Base-by-base conservation (phyloP, 139 green algal species). In the Chlorella ohadii region DNA sequence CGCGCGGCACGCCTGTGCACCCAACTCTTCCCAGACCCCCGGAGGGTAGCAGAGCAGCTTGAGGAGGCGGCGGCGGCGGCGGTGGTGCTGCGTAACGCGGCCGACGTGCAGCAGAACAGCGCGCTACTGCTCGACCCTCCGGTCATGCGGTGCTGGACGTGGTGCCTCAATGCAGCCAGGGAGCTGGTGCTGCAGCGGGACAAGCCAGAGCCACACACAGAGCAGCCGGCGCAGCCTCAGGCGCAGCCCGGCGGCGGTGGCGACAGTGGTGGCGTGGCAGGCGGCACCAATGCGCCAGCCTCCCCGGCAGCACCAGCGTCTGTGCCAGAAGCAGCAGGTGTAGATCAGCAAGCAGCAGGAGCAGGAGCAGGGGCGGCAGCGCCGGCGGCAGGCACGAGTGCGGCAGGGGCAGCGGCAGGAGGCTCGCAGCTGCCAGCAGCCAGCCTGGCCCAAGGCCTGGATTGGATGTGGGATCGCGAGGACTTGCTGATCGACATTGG, bases 141-240 rank as follows among this genome's bases (percentile, higher is more conserved):
- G 9, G 66, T 73, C 65, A 73, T 84, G 79, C 66, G 67, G 1
- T 84, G 79, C 66, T 84, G 79, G 79, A 84, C 47, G 6, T 74
- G 67, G 47, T 47, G 47, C 22, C 65, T 84, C 31, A 47, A 84
- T 38, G 79, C 79, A 13, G 75, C 75, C 4, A 36, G 75, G 0
- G 75, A 81, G 75, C 75, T 81, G 56, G 75, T 81, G 56, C 75
- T 71, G 75, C 75, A 81, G 75, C 75, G 55, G 34, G 38, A 71
- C 7, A n/a, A n/a, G n/a, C n/a, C n/a, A n/a, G n/a, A n/a, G n/a
- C n/a, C n/a, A n/a, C n/a, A n/a, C n/a, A n/a, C n/a, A n/a, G n/a
- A n/a, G n/a, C n/a, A n/a, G n/a, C n/a, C n/a, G n/a, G n/a, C n/a
- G n/a, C n/a, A n/a, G n/a, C n/a, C n/a, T n/a, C 44, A 51, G 44